Base-by-base conservation (phyloP, 257 asterid genomes). In the Marsdenia floribunda region DNA sequence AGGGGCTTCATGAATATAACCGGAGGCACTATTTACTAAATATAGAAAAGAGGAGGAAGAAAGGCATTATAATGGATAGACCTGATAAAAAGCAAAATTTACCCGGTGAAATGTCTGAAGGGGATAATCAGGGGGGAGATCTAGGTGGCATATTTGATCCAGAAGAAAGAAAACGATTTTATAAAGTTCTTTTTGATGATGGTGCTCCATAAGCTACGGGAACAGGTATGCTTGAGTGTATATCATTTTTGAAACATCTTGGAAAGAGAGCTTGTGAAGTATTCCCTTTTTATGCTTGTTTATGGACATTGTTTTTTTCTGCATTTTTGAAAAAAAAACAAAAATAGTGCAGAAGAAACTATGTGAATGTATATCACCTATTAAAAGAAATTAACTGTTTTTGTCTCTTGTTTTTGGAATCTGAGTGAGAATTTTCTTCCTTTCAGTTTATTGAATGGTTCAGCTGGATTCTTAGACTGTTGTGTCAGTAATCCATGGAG, bases 61-160 rank as follows among this genome's bases (percentile, higher is more conserved):
- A 85, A 83, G 97, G 89, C 53, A 58, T 80, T 76, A n/a, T 71
- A 19, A 35, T 61, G 11, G 80, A 69, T 61, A 80, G 81, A 86
- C 76, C 80, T 15, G 84, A 75, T 75, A 83, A 69, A 50, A 77
- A 49, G 80, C 80, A 73, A 47, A 75, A 77, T 69, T 78, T n/a
- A 44, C 71, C 59, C 8, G 76, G 67, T 3, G 80, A 81, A 52
- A 68, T 61, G 42, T 55, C 75, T 68, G 88, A 78, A 37, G 72
- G 75, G 61, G 82, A 76, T 19, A 82, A 83, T 57, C 79, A 82
- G 55, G 87, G 86, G 73, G 94, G 94, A 81, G 88, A 86, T 84
- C 80, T 86, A 5, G 96, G 97, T 69, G 97, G 96, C 73, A 86
- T 93, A 74, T 86, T 91, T 79, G 96, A 93, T 79, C 89, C 90